Conservation (phyloP, 371 early-diverging fungal species). For the Smittium mucronatum region DNA sequence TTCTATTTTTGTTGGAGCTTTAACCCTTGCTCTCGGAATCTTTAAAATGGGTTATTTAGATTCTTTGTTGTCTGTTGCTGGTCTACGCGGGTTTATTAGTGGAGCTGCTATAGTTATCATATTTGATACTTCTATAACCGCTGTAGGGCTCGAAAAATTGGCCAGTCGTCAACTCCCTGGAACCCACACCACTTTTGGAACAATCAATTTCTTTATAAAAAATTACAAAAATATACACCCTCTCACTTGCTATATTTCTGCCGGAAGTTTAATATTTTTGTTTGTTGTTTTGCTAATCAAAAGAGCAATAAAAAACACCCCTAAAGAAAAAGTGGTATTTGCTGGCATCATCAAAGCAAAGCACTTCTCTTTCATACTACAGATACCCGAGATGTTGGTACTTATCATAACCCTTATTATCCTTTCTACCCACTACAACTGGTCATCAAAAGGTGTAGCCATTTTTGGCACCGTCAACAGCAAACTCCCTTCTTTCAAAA, state of each 20-base stretch:
- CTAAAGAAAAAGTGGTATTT: too few relatives aligned
- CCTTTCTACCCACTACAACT: conserved; percentile 44
- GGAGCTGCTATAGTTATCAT: conserved; percentile 83
- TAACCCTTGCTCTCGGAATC: conserved; percentile 80
- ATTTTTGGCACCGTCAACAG: conserved; percentile 59
- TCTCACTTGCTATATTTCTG: conserved; percentile 53
- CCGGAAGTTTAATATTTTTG: conserved; percentile 51
- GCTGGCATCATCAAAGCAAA: conserved; percentile 7
- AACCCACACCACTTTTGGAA: conserved; percentile 57
- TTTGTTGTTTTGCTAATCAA: conserved; percentile 27
- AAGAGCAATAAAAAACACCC: background rate
- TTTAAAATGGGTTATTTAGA: conserved; percentile 89
- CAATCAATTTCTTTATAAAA: conserved; percentile 42
- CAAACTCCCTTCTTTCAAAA: conserved; percentile 45
- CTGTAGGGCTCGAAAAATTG: conserved; percentile 50
- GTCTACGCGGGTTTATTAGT: conserved; percentile 82
- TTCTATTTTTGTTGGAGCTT: conserved; percentile 74
- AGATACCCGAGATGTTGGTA: conserved; percentile 80
- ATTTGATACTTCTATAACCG: conserved; percentile 63
- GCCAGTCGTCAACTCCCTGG: conserved; percentile 37
- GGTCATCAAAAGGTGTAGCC: conserved; percentile 46
- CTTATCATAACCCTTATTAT: conserved; percentile 56
- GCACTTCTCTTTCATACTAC: conserved; percentile 41
- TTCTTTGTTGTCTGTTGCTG: conserved; percentile 78
- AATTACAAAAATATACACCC: conserved; percentile 43